phyloP scores from a whole-genome alignment of 2,329 filamentous ascomycete genomes.

The Xylaria sp. region DNA sequence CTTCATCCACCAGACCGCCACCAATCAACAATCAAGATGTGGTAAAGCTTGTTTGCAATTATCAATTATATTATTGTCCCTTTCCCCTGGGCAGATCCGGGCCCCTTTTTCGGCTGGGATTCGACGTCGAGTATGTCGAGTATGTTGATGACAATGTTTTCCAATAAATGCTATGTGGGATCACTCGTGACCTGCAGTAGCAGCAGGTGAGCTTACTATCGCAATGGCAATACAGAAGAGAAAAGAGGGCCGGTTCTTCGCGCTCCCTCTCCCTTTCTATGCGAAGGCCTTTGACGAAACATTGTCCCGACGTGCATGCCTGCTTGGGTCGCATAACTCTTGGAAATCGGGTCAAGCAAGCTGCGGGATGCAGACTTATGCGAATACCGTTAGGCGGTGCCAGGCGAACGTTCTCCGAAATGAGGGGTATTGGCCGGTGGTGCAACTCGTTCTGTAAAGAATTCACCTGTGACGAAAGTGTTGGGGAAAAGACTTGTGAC shows the following conservation, averaged over 20 bases:
- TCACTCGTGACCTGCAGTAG: too few relatives aligned
- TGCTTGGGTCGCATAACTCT: not conserved
- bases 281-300: not conserved
- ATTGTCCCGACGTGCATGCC: not conserved
- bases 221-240: too few relatives aligned
- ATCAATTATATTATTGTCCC: too few relatives aligned
- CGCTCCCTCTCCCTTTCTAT: not conserved
- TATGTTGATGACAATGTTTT: too few relatives aligned
- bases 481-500: constrained; percentile 3
- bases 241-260: not conserved
- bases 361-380: not conserved
- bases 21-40: constrained; percentile 12
- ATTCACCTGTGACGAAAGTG: not conserved
- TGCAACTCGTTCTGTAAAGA: not conserved
- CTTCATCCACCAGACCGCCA: constrained; percentile 1
- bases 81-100: too few relatives aligned
- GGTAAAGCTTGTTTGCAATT: constrained; percentile 6
- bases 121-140: too few relatives aligned
- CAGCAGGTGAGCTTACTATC: too few relatives aligned
- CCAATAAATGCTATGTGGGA: not conserved
- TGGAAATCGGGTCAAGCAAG: not conserved
- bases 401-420: not conserved
- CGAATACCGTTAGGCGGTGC: not conserved
- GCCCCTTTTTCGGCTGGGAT: too few relatives aligned
- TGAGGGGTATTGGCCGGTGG: constrained; percentile 22